A percentile compares a stretch with the other conserved stretches of the same genome.
phyloP scores from a whole-genome alignment of 495 filamentous ascomycete species.

The Zalerion maritima region DNA sequence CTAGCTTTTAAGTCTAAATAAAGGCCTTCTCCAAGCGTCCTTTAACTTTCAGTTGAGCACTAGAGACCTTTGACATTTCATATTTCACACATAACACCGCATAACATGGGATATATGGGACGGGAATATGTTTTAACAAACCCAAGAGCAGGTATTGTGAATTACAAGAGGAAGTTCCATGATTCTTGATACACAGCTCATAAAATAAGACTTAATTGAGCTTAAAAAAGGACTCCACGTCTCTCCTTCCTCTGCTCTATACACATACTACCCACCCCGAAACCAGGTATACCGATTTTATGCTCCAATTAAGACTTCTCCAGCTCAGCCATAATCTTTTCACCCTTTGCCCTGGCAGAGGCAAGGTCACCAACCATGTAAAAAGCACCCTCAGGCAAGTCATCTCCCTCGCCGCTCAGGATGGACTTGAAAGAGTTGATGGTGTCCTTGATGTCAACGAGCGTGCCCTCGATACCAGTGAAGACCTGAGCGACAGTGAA shows the following conservation, averaged over 20 bases:
- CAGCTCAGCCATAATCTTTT: constrained; percentile 97
- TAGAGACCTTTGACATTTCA: too few relatives aligned
- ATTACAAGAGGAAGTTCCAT: constrained; percentile 15
- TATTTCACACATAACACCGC: too few relatives aligned
- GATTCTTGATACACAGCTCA: constrained; percentile 29
- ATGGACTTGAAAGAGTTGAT: constrained; percentile 95
- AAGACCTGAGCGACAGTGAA: constrained; percentile 98
- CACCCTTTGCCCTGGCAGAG: constrained; percentile 87
- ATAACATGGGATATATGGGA: too few relatives aligned
- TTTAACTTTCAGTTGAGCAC: too few relatives aligned
- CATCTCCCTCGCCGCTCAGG: constrained; percentile 86
- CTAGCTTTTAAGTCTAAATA: too few relatives aligned
- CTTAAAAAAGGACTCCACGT: constrained; percentile 17
- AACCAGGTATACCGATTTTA: constrained; percentile 18
- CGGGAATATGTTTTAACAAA: too few relatives aligned
- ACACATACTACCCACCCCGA: constrained; percentile 21
- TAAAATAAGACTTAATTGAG: constrained; percentile 23
- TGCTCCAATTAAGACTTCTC: constrained; percentile 54
- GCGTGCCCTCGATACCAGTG: constrained; percentile 95
- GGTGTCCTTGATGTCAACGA: constrained; percentile 97
- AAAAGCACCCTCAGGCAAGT: constrained; percentile 90
- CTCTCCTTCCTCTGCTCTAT: constrained; percentile 21
- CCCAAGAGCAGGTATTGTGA: constrained; percentile 11
- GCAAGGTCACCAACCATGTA: constrained; percentile 98
- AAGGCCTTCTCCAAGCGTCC: too few relatives aligned